Evolutionary conservation across 2,329 filamentous ascomycete genomes (phyloP).

Genomic region (Aureobasidium sp.): DNA sequence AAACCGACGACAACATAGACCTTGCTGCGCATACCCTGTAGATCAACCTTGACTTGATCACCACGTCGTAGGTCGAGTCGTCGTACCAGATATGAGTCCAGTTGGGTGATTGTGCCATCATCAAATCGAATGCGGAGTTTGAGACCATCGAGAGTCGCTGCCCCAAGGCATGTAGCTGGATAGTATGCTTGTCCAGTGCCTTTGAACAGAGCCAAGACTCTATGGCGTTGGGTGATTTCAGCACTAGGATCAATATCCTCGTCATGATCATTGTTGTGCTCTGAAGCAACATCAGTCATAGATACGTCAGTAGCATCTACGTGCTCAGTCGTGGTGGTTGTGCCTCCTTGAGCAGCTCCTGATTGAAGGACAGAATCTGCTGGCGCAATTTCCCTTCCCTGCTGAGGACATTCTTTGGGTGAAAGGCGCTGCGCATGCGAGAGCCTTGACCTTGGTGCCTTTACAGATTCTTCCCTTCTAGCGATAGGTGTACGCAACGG

Average conservation of each 20-base stretch:
- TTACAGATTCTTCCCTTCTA: not conserved
- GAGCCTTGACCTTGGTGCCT: constrained; percentile 10
- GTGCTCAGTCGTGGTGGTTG: not conserved
- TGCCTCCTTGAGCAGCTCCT: not conserved
- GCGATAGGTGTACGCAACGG: constrained; percentile 1
- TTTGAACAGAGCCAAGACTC: constrained; percentile 54
- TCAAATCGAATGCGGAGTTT: constrained; percentile 44
- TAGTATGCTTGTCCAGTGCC: constrained; percentile 47
- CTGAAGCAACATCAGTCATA: not conserved
- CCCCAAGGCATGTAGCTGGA: constrained; percentile 52
- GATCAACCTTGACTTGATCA: constrained; percentile 43
- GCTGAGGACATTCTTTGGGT: not conserved
- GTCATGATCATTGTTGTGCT: not conserved
- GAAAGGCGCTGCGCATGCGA: constrained; percentile 4
- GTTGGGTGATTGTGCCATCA: constrained; percentile 37
- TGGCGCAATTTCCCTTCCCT: not conserved
- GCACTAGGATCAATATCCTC: not conserved
- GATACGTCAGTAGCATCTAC: not conserved
- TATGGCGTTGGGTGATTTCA: constrained; percentile 37
- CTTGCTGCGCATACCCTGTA: constrained; percentile 37
- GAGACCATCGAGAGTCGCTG: constrained; percentile 31
- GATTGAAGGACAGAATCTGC: not conserved
- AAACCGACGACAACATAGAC: constrained; percentile 40
- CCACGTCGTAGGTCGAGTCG: constrained; percentile 37
- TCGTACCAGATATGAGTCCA: constrained; percentile 35